Evolutionary conservation across 306 rosid species (phyloP), one percentile per base, ranked within the genome.

Genomic region (Lotus japonicus): DNA sequence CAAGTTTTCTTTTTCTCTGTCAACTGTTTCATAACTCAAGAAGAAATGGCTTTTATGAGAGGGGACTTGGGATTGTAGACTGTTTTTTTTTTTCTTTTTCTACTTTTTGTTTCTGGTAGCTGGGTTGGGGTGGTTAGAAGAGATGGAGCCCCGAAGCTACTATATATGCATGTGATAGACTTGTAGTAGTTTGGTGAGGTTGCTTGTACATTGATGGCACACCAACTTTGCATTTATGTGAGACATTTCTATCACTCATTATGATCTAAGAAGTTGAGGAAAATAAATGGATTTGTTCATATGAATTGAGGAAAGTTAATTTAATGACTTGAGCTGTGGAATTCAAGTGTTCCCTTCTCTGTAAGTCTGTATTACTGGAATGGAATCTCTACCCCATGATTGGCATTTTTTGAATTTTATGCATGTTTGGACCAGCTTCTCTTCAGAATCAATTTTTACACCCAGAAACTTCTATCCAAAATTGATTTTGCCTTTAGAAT

Each of bases 141-240:
- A 50, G 51, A 54, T 58, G 55, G 66, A 65, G 44, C 71, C 49
- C 52, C 17, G 3, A 59, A 45, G 46, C 46, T 8, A 31, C 58
- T 38, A 66, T 76, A 56, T 55, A 38, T 48, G 43, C 76, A 66
- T 76, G 79, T 52, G 54, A 78, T 31, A 61, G 36, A 54, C 16
- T 36, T 13, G 38, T 5, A 15, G 43, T 42, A 12, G 71, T 72
- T 72, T 61, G 77, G 79, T 56, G 61, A 45, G 61, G 79, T 67
- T 56, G 71, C 70, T 67, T 67, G 76, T 53, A 62, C 57, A 50
- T 77, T 64, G 65, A 66, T 67, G 58, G 55, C 64, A 39, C 65
- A 21, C n/a, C 65, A 49, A 61, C 82, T 77, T 39, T 53, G 66
- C 72, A 62, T 46, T 66, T 72, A 73, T 68, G 72, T 61, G 38